Base-by-base conservation (phyloP, 1,284 basidiomycete species). In the Wallemia mellicola region DNA sequence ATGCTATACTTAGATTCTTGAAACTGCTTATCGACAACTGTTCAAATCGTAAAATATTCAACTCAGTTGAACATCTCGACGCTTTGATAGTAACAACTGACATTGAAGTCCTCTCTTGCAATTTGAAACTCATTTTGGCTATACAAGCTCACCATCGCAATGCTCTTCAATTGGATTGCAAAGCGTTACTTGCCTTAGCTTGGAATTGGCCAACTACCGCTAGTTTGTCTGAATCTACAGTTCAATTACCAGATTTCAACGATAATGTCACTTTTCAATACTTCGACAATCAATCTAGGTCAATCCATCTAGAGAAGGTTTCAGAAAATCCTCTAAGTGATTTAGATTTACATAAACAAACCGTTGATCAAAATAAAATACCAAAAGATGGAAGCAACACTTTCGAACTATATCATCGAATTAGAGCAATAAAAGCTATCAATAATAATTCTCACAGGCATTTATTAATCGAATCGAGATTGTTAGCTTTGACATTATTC, bases 11-110 rank as follows among this genome's bases (percentile, higher is more conserved):
- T 61, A 76, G 80, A 64, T 92, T 98, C 65, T 80, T 88, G 70
- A 78, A 86, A 60, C 73, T 98, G 56, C 73, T 99, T 59, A 74
- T 99, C 66, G 94, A 98, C 73, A 96, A 96, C 70, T 94, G 91
- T 61, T 98, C 92, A 57, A 98, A 94, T 68, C 77, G 94, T 67
- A 98, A 96, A 75, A 83, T 91, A 61, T 99, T 86, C 72, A 82
- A 80, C 62, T 95, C 89, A 1, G 98, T 95, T 70, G 94, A 99
- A 88, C 83, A 88, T 63, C 74, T 96, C 64, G 87, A 88, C 69
- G 82, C 82, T 66, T 75, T 99, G 25, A 76, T 96, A 60, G 80
- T 81, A 66, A 86, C 87, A 1, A 82, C 81, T 54, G 91, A 98
- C 71, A 74, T 92, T 60, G 87, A 94, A 65, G 77, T 98, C 33